phyloP scores from a whole-genome alignment of 345 rosid genomes.

The Syzygium jambos region DNA sequence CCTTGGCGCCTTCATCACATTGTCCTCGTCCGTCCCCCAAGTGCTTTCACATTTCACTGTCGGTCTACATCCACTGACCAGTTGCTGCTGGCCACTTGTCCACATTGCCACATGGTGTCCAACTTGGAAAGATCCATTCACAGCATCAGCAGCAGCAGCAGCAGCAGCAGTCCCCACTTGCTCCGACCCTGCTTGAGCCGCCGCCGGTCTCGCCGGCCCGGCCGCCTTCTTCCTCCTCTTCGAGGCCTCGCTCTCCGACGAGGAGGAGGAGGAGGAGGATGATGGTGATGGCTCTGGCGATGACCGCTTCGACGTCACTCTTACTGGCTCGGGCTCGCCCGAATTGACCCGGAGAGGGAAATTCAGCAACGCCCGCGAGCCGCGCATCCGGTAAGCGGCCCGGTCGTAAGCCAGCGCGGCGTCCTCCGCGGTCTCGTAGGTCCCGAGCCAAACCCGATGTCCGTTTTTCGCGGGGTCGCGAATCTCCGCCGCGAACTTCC shows the following conservation, averaged over 20 bases:
- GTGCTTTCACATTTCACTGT: background rate
- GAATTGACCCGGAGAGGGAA: slow-evolving; percentile 86
- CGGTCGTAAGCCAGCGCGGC: slow-evolving; percentile 96
- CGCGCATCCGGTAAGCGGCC: slow-evolving; percentile 96
- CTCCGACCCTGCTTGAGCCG: slow-evolving; percentile 14
- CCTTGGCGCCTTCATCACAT: background rate
- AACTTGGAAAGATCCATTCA: background rate
- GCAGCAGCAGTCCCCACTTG: background rate
- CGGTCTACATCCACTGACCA: slow-evolving; percentile 15
- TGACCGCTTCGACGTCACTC: slow-evolving; percentile 73
- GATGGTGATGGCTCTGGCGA: slow-evolving; percentile 41
- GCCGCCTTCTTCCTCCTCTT: slow-evolving; percentile 54
- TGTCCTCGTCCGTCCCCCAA: background rate
- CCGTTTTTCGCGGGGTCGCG: slow-evolving; percentile 98
- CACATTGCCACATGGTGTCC: slow-evolving; percentile 17
- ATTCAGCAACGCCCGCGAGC: slow-evolving; percentile 84
- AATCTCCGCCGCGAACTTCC: slow-evolving; percentile 97
- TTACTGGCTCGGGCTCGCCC: slow-evolving; percentile 94
- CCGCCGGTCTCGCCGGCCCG: slow-evolving; percentile 4
- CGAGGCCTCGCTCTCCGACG: slow-evolving; percentile 31
- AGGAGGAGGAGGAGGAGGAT: background rate
- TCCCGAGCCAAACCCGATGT: slow-evolving; percentile 97
- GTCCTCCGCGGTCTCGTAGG: slow-evolving; percentile 95
- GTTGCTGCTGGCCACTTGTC: slow-evolving; percentile 22
- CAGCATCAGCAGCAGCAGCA: background rate